These are phyloP conservation scores for Selenicereus undatus DNA, from an alignment of 148 eudicot species.

Conservation along the genomic window DNA sequence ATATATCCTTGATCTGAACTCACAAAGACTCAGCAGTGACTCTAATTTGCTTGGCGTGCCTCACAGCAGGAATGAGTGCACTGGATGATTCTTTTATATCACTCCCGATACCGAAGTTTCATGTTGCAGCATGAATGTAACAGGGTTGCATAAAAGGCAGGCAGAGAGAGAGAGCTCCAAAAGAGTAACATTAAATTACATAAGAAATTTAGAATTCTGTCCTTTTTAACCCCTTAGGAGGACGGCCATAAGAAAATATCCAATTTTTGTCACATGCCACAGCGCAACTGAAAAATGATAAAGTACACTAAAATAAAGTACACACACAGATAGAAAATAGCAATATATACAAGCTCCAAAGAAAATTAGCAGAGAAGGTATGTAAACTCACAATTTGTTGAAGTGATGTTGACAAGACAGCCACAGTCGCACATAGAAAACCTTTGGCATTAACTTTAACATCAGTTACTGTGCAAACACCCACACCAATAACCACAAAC, in stretches of 20 bases:
- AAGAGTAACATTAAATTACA: neutral
- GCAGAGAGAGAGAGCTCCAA: neutral
- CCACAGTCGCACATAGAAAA: constrained; percentile 68
- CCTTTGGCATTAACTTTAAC: constrained; percentile 81
- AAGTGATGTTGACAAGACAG: constrained; percentile 64
- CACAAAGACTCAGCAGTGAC: neutral
- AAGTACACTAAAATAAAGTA: neutral
- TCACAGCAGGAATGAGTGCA: neutral
- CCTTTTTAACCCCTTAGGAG: neutral
- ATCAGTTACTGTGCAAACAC: constrained; percentile 82
- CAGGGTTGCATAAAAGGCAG: neutral
- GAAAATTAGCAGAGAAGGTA: neutral
- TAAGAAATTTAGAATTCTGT: neutral
- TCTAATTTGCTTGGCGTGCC: neutral
- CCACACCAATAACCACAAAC: constrained; percentile 78
- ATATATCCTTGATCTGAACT: neutral
- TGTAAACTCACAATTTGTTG: constrained; percentile 72
- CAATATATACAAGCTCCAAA: neutral
- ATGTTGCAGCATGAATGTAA: neutral
- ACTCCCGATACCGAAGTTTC: neutral
- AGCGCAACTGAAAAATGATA: neutral
- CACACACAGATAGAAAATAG: constrained; percentile 4
- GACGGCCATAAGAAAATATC: neutral
- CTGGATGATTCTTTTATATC: neutral
- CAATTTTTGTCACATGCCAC: neutral